These are phyloP conservation scores for Lablab purpureus DNA, from an alignment of 306 rosid species.

Conservation along the genomic window DNA sequence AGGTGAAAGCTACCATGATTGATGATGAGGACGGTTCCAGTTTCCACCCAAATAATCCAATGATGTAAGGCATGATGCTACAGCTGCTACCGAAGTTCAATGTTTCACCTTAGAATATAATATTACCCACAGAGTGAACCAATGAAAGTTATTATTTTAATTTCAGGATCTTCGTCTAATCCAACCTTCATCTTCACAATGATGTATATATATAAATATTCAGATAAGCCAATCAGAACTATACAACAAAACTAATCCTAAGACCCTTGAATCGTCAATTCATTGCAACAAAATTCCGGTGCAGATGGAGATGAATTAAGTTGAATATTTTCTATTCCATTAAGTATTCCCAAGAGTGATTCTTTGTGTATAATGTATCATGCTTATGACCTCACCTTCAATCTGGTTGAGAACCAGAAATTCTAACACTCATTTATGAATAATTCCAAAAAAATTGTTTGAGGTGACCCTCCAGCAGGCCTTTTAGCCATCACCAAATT, in stretches of 20 bases:
- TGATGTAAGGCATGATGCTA: slow-evolving; percentile 32
- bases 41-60: slow-evolving; percentile 2
- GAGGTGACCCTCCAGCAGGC: slow-evolving; percentile 31
- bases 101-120: slow-evolving; percentile 32
- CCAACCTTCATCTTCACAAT: background rate
- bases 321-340: background rate
- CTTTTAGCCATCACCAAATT: slow-evolving; percentile 44
- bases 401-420: slow-evolving; percentile 29
- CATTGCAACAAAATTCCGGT: background rate
- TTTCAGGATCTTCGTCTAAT: background rate
- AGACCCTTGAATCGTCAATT: background rate
- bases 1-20: background rate
- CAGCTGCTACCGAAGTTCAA: slow-evolving; percentile 39
- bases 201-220: background rate
- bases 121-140: slow-evolving; percentile 1
- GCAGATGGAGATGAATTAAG: background rate
- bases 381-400: slow-evolving; percentile 34
- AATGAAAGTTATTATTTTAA: background rate
- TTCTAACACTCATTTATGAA: background rate
- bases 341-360: background rate
- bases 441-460: slow-evolving; percentile 31
- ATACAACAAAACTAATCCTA: background rate
- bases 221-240: background rate
- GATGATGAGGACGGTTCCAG: background rate
- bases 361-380: too few relatives aligned